phyloP scores from a whole-genome alignment of 1,139 yeast species.

The Suhomyces choctaworum region DNA sequence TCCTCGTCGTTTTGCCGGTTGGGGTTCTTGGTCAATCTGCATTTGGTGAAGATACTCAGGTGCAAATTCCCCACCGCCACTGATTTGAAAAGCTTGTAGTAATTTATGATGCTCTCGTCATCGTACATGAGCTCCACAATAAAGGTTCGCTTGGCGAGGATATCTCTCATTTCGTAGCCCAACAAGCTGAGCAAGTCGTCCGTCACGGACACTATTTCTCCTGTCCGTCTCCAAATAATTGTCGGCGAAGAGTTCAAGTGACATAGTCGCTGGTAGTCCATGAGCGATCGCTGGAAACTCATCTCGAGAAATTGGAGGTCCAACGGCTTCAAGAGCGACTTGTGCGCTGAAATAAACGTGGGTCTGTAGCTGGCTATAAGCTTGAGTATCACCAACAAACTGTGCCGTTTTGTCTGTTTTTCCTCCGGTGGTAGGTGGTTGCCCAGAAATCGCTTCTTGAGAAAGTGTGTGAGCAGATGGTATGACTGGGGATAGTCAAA shows the following conservation, averaged over 20 bases:
- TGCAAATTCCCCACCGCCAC: conserved; percentile 52
- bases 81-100: conserved; percentile 48
- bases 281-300: conserved; percentile 64
- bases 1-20: conserved; percentile 19
- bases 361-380: conserved; percentile 72
- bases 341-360: conserved; percentile 70
- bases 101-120: conserved; percentile 46
- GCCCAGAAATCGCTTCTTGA: conserved; percentile 54
- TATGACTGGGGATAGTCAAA: conserved; percentile 71
- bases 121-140: conserved; percentile 53
- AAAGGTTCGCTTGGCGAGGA: conserved; percentile 53
- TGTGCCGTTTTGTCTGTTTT: conserved; percentile 41
- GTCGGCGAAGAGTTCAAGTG: conserved; percentile 66
- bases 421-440: conserved; percentile 31
- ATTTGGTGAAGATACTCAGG: conserved; percentile 51
- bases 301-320: conserved; percentile 67
- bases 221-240: conserved; percentile 76
- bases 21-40: conserved; percentile 39
- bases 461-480: conserved; percentile 57
- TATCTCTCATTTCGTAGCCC: conserved; percentile 51
- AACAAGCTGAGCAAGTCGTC: conserved; percentile 65
- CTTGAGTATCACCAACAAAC: conserved; percentile 56
- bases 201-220: conserved; percentile 71
- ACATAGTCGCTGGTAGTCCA: conserved; percentile 64
- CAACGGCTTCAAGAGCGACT: conserved; percentile 60